A percentile compares a stretch with the other conserved stretches of the same genome.
Evolutionary conservation across 129 eudicot genomes (phyloP).

Genomic region (Chrysanthemum makinoi): DNA sequence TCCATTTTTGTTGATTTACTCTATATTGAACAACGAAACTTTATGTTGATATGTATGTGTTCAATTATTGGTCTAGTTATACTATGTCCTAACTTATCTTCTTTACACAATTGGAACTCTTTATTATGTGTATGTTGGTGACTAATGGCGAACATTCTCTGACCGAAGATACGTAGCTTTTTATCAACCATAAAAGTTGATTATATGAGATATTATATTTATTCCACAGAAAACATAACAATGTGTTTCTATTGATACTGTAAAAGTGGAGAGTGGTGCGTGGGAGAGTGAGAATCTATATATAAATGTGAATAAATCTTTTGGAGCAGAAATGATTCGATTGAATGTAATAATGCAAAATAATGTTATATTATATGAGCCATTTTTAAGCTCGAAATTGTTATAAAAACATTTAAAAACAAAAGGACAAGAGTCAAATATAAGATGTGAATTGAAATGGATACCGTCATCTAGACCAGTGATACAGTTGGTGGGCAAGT

Average conservation of each 20-base stretch:
- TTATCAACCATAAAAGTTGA: slow-evolving; percentile 13
- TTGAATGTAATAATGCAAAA: neutral
- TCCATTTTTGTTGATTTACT: neutral
- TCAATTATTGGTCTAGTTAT: neutral
- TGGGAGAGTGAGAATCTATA: neutral
- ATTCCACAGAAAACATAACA: slow-evolving; percentile 1
- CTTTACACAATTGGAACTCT: neutral
- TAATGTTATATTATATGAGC: neutral
- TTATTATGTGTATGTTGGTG: neutral
- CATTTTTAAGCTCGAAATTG: no score
- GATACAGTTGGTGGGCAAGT: no score
- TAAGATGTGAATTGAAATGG: no score
- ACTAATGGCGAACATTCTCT: slow-evolving; percentile 5
- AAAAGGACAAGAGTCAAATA: no score
- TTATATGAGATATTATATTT: neutral
- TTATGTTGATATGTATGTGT: neutral
- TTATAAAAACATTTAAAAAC: no score
- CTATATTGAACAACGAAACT: neutral
- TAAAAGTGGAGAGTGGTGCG: slow-evolving; percentile 2
- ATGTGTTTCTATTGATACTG: neutral
- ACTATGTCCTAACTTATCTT: neutral
- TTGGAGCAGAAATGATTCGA: slow-evolving; percentile 20
- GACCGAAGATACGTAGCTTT: slow-evolving; percentile 20
- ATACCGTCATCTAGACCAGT: no score
- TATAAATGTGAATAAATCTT: slow-evolving; percentile 3